These are phyloP conservation scores for Ophiobolus disseminans DNA, from an alignment of 2,329 filamentous ascomycete genomes.

Conservation along the genomic window DNA sequence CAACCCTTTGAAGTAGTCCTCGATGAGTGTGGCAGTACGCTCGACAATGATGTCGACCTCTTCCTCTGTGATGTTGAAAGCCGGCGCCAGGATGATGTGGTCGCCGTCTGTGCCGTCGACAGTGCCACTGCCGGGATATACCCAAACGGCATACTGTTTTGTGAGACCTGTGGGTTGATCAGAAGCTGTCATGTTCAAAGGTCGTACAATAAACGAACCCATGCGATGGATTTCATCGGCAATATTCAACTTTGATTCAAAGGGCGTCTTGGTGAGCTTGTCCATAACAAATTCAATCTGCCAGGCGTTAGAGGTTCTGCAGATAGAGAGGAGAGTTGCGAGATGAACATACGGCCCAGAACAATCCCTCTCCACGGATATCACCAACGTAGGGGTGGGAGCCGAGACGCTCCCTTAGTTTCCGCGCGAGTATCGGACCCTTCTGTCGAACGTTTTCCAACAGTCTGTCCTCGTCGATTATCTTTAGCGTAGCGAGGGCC, in stretches of 20 bases:
- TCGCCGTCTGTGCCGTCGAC: slow-evolving; percentile 68
- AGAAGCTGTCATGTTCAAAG: background rate
- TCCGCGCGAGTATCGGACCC: slow-evolving; percentile 58
- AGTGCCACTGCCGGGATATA: slow-evolving; percentile 71
- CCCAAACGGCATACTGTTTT: slow-evolving; percentile 58
- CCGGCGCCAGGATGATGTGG: slow-evolving; percentile 72
- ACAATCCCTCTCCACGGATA: slow-evolving; percentile 66
- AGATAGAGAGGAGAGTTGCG: background rate
- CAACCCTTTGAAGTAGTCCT: slow-evolving; percentile 52
- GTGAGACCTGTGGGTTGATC: slow-evolving; percentile 45
- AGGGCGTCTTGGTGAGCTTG: slow-evolving; percentile 62
- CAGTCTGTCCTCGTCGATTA: slow-evolving; percentile 64
- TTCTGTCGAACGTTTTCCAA: slow-evolving; percentile 64
- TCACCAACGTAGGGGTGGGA: slow-evolving; percentile 63
- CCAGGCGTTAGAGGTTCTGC: slow-evolving; percentile 13
- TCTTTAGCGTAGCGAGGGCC: slow-evolving; percentile 67
- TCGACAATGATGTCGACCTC: slow-evolving; percentile 65
- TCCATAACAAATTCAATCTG: slow-evolving; percentile 66
- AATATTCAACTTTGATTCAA: too few relatives aligned
- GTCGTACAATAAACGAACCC: too few relatives aligned
- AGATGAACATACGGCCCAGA: slow-evolving; percentile 61
- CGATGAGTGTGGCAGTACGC: slow-evolving; percentile 59
- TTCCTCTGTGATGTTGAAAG: slow-evolving; percentile 67
- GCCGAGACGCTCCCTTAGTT: slow-evolving; percentile 55
- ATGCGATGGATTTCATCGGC: too few relatives aligned